Base-by-base conservation (phyloP, 1,139 yeast species). In the Magnusiomyces suaveolens region DNA sequence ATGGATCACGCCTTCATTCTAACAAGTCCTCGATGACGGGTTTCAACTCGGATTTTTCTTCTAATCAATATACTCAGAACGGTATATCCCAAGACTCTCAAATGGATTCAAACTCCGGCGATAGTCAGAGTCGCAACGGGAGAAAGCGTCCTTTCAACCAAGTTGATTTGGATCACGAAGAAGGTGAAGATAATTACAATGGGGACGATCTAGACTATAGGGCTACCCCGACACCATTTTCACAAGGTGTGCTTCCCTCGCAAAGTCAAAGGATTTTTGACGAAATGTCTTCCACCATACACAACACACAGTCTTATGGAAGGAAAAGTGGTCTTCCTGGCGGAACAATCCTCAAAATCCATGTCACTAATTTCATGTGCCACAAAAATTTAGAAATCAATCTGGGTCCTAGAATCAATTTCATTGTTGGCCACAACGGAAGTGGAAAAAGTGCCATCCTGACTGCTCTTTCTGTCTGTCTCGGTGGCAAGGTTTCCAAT, bases 401-500 rank as follows among this genome's bases (percentile, higher is more conserved):
- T 1, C 75, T 94, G 46, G 96, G 96, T 0, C 95, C 95, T 0
- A 81, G 84, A 56, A 76, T 92, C 60, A 94, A 92, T 68, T 88
- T 94, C 64, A 87, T 94, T 56, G 87, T 89, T 41, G 99, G 99
- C 14, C 79, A 87, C 60, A 94, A 94, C 64, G 99, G 99, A 1
- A 84, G 95, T 38, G 99, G 99, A 6, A 47, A 47, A 20, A 47
- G 50, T 32, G 96, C 98, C 0, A 78, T 94, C 33, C 72, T 94
- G 58, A 90, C 97, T 0, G 97, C 96, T 0, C 82, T 94, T 4
- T 82, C 94, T 1, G 84, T 89, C 14, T 95, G 96, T 4, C 72
- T 92, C 10, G 98, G 98, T n/a, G 96, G 96, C 0, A 86, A 84
- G 63, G 97, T 97, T 0, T 76, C 83, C n/a, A 89, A 83, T 55